Evolutionary conservation across 345 rosid genomes (phyloP), one percentile per base, ranked within the genome.

Genomic region (Ceriops tagal): DNA sequence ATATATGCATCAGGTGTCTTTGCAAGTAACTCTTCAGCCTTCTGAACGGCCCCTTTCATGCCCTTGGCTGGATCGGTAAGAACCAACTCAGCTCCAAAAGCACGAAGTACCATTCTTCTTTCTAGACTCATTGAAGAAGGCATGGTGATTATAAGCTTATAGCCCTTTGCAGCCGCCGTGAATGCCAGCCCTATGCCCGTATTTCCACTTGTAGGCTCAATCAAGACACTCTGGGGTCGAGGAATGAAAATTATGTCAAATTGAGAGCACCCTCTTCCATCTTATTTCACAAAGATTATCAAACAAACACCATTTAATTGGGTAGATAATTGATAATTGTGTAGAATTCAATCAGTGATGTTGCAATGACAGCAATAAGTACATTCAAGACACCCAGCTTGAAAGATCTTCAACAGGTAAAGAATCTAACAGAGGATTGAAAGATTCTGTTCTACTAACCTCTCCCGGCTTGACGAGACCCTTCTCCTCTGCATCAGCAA

Each of bases 131-230:
- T 91, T 3, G 93, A 86, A 67, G 97, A 88, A 56, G 97, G 97
- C 96, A 91, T 89, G 7, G 92, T 87, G 55, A 91, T 86, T 58
- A 91, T 83, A 72, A 89, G 89, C 83, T 63, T 85, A 75, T 91
- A 91, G 20, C 86, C 82, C 75, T 89, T 91, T 8, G 92, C 91
- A 37, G 97, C 95, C 2, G 97, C 97, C 70, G 89, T 80, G 79
- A 89, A 89, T 1, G 97, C 97, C 73, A 91, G 82, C n/a, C 91
- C 91, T 58, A 91, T 89, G 69, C 97, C 97, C 6, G 96, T 91
- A 71, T 89, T 89, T 68, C 97, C 96, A 76, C 96, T 89, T 26
- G 96, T 89, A 30, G 91, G 97, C 77, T 89, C 97, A 73, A 91
- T 83, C 62, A 87, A 77, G 70, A 85, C 84, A 75, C 92, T 87